These are phyloP conservation scores for Pyrenula aspistea DNA, from an alignment of 495 filamentous ascomycete species.

Conservation along the genomic window DNA sequence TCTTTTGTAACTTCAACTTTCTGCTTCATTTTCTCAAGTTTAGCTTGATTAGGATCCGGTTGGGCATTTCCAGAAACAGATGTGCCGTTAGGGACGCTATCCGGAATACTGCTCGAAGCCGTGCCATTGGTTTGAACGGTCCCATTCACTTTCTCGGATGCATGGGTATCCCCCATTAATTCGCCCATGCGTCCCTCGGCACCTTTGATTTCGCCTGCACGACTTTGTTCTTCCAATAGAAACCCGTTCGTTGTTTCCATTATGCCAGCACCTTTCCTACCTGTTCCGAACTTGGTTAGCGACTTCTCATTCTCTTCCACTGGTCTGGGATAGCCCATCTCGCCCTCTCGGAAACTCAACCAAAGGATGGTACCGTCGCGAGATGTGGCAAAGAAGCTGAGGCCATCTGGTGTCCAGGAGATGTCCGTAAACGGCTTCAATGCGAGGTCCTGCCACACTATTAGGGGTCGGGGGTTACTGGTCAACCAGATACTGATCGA, in stretches of 20 bases:
- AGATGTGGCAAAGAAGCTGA: conserved; percentile 70
- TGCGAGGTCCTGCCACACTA: conserved; percentile 77
- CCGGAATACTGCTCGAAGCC: conserved; percentile 16
- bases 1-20: conserved; percentile 93
- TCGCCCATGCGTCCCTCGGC: conserved; percentile 95
- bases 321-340: conserved; percentile 60
- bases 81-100: conserved; percentile 27
- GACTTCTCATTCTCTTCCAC: conserved; percentile 84
- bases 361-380: conserved; percentile 79
- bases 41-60: conserved; percentile 49
- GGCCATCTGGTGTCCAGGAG: conserved; percentile 89
- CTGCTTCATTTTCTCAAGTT: conserved; percentile 71
- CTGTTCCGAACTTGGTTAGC: conserved; percentile 82
- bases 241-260: conserved; percentile 82
- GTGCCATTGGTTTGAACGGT: conserved; percentile 29
- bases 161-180: conserved; percentile 73
- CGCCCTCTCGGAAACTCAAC: conserved; percentile 57
- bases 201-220: conserved; percentile 74
- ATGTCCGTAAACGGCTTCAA: conserved; percentile 87
- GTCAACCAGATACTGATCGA: conserved; percentile 95
- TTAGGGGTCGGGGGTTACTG: conserved; percentile 76
- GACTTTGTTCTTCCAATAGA: conserved; percentile 80
- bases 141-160: conserved; percentile 27
- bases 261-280: conserved; percentile 73
- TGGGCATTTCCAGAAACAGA: conserved; percentile 26